A percentile compares a stretch with the other conserved stretches of the same genome.
Conservation (phyloP, 176 grass and related monocot species). For the Phoenix dactylifera region DNA sequence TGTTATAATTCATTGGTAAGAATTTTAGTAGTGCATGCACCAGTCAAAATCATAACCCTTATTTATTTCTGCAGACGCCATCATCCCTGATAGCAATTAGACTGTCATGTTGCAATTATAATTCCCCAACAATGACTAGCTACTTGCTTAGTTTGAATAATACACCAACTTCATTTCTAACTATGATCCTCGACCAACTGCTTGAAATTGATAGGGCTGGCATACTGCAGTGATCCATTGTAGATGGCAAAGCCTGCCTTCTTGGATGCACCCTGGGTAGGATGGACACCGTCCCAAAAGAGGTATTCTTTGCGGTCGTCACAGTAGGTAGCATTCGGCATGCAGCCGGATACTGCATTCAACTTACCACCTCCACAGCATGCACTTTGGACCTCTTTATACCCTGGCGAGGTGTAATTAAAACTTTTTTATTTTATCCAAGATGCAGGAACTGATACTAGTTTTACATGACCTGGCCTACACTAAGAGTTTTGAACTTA, state of each 20-base stretch:
- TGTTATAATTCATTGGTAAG: too few species aligned
- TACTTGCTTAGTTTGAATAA: not conserved
- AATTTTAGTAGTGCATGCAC: too few species aligned
- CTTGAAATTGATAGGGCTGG: constrained; percentile 47
- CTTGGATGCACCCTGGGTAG: constrained; percentile 46
- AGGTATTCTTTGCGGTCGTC: constrained; percentile 32
- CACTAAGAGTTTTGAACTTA: constrained; percentile 6
- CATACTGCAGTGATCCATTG: constrained; percentile 24
- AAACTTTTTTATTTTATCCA: not conserved
- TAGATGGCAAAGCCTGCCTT: constrained; percentile 30
- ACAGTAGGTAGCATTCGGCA: constrained; percentile 43
- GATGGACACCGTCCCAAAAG: constrained; percentile 53
- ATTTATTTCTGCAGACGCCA: too few species aligned
- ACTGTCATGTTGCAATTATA: too few species aligned
- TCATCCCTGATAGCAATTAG: too few species aligned
- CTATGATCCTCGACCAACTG: constrained; percentile 23
- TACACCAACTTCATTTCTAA: not conserved
- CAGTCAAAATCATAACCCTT: too few species aligned
- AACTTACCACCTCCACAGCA: constrained; percentile 57
- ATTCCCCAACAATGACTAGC: too few species aligned
- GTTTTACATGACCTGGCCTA: not conserved
- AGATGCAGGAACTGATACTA: not conserved
- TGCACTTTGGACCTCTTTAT: constrained; percentile 51
- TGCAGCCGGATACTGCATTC: constrained; percentile 42
- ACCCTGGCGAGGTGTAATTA: constrained; percentile 5